These are phyloP conservation scores for Combretum micranthum DNA, from an alignment of 345 rosid species.

Conservation along the genomic window DNA sequence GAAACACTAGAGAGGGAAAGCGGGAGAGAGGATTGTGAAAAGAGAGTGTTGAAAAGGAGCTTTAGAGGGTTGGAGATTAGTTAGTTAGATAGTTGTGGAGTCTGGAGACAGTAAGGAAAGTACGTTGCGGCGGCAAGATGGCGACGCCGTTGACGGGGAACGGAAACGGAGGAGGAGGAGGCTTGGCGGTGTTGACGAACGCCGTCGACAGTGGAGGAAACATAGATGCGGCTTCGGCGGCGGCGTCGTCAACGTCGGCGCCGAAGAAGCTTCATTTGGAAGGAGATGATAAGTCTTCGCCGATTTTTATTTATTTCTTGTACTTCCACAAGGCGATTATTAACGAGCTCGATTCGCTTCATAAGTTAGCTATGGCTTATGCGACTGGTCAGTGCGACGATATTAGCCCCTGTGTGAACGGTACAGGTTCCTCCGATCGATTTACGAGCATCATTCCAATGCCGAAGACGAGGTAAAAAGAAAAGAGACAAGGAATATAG, in stretches of 20 bases:
- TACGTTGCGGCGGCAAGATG: slow-evolving; percentile 26
- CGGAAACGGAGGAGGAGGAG: slow-evolving; percentile 38
- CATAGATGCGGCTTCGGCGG: slow-evolving; percentile 10
- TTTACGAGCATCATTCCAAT: slow-evolving; percentile 72
- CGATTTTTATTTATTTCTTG: slow-evolving; percentile 68
- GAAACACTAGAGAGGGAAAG: neutral
- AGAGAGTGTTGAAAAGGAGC: neutral
- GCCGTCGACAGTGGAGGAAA: slow-evolving; percentile 12
- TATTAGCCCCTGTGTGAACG: slow-evolving; percentile 47
- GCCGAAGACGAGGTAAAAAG: slow-evolving; percentile 93
- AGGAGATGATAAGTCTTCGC: slow-evolving; percentile 45
- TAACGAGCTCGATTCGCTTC: slow-evolving; percentile 81
- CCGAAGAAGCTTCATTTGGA: slow-evolving; percentile 12
- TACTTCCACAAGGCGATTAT: slow-evolving; percentile 80
- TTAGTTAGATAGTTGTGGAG: neutral
- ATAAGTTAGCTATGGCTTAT: slow-evolving; percentile 55
- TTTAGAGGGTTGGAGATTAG: neutral
- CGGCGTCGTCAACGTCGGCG: slow-evolving; percentile 17
- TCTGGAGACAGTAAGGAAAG: slow-evolving; percentile 1
- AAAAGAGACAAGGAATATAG: neutral
- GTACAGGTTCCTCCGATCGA: slow-evolving; percentile 57
- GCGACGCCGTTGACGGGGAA: slow-evolving; percentile 69
- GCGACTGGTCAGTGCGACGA: slow-evolving; percentile 62
- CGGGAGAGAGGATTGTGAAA: neutral
- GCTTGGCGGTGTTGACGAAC: slow-evolving; percentile 27